A percentile compares a stretch with the other conserved stretches of the same genome.
Evolutionary conservation across 2,329 filamentous ascomycete species (phyloP).

Genomic region (Penicillium griseofulvum): DNA sequence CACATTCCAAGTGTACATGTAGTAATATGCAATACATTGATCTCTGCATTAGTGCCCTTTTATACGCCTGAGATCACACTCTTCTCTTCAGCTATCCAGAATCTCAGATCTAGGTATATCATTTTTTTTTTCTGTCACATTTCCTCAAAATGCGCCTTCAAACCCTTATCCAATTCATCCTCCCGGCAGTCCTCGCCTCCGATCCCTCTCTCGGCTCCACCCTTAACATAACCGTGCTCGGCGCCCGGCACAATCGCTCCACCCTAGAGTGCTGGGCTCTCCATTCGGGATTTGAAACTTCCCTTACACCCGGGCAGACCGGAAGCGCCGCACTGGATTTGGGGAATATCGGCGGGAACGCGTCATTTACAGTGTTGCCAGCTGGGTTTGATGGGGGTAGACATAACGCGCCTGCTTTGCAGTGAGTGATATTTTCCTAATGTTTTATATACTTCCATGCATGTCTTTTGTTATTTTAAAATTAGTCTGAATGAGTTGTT

Average conservation of each 20-base stretch:
- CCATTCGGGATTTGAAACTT: conserved; percentile 34
- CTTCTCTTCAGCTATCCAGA: not conserved
- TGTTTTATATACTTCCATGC: not conserved
- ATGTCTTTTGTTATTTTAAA: not conserved
- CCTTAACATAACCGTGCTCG: conserved; percentile 47
- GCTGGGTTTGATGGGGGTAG: conserved; percentile 40
- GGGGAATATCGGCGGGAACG: conserved; percentile 32
- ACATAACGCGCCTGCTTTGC: conserved; percentile 44
- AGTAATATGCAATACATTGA: not conserved
- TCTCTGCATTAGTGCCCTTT: not conserved
- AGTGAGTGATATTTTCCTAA: conserved; percentile 32
- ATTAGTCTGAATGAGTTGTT: not conserved
- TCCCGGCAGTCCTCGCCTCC: conserved; percentile 8
- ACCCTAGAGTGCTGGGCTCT: conserved; percentile 50
- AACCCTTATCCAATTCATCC: conserved; percentile 11
- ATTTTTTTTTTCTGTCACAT: not conserved
- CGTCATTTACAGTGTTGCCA: conserved; percentile 40
- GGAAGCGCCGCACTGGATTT: conserved; percentile 34
- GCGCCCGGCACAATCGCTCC: conserved; percentile 38
- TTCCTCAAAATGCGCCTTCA: conserved; percentile 13
- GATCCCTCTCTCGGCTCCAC: conserved; percentile 15
- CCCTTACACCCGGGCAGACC: conserved; percentile 31
- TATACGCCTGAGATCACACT: not conserved
- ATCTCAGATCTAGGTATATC: not conserved
- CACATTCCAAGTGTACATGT: not conserved